Conservation (phyloP, 495 filamentous ascomycete species). For the Tricharina praecox region DNA sequence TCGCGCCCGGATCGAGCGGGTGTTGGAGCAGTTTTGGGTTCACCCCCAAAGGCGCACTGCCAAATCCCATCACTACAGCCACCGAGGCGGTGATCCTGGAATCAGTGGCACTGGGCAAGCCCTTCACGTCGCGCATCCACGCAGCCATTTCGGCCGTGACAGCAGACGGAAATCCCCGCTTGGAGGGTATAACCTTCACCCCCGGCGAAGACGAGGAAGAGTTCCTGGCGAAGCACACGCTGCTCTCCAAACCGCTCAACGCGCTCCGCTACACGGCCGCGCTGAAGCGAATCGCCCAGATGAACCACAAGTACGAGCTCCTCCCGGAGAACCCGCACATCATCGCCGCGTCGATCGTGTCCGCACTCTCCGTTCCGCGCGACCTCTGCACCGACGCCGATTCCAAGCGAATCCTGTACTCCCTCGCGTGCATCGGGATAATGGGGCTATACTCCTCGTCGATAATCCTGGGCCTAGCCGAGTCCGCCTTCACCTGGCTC, state of each 20-base stretch:
- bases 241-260: slow-evolving; percentile 15
- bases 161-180: slow-evolving; percentile 1
- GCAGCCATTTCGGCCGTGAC: neutral
- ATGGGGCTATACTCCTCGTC: slow-evolving; percentile 21
- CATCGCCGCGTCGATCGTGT: slow-evolving; percentile 19
- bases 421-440: slow-evolving; percentile 24
- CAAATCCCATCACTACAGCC: slow-evolving; percentile 15
- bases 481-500: slow-evolving; percentile 19
- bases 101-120: slow-evolving; percentile 12
- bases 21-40: slow-evolving; percentile 18
- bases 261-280: slow-evolving; percentile 10
- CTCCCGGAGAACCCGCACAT: slow-evolving; percentile 18
- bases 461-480: slow-evolving; percentile 17
- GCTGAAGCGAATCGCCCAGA: neutral
- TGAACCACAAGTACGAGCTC: slow-evolving; percentile 3
- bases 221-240: slow-evolving; percentile 19
- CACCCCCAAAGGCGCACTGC: slow-evolving; percentile 15
- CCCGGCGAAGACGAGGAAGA: slow-evolving; percentile 1
- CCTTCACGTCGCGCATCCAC: neutral
- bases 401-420: slow-evolving; percentile 21
- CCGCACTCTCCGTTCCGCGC: slow-evolving; percentile 14
- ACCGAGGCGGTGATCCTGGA: slow-evolving; percentile 22
- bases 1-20: slow-evolving; percentile 16
- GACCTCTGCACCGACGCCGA: neutral
- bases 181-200: neutral